Evolutionary conservation across 2,329 filamentous ascomycete species (phyloP).

Genomic region (Coniochaeta hoffmannii): DNA sequence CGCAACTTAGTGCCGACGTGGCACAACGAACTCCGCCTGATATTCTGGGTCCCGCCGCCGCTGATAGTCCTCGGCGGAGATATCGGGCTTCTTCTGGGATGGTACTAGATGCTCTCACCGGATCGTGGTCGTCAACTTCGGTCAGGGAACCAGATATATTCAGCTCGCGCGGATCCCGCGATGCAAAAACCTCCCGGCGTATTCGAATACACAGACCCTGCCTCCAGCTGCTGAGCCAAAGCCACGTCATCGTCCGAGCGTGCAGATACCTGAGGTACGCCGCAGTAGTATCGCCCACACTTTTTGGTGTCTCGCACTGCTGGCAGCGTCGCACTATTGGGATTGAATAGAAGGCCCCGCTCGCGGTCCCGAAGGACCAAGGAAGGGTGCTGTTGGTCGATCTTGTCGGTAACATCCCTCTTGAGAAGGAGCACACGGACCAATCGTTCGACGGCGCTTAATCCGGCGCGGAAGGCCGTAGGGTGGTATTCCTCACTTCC

Average conservation of each 20-base stretch:
- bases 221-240: neutral
- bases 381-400: too few species aligned
- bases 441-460: slow-evolving; percentile 1
- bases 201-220: neutral
- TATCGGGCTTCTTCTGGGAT: neutral
- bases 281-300: neutral
- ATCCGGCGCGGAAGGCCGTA: neutral
- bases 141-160: neutral
- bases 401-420: too few species aligned
- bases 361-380: neutral
- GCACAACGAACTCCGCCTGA: neutral
- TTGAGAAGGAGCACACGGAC: too few species aligned
- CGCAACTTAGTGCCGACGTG: neutral
- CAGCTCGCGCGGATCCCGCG: neutral
- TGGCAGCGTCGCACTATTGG: too few species aligned
- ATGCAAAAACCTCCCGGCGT: neutral
- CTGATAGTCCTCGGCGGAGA: neutral
- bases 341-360: neutral
- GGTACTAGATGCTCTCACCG: neutral
- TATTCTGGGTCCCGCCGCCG: neutral
- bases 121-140: neutral
- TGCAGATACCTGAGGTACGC: neutral
- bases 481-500: too few species aligned
- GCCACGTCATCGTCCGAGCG: slow-evolving; percentile 1
- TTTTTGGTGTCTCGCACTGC: neutral